Percentiles rank a stretch among this genome's conserved stretches.
These are phyloP conservation scores for Biscogniauxia sp. DNA, from an alignment of 2,329 filamentous ascomycete genomes.

Conservation along the genomic window DNA sequence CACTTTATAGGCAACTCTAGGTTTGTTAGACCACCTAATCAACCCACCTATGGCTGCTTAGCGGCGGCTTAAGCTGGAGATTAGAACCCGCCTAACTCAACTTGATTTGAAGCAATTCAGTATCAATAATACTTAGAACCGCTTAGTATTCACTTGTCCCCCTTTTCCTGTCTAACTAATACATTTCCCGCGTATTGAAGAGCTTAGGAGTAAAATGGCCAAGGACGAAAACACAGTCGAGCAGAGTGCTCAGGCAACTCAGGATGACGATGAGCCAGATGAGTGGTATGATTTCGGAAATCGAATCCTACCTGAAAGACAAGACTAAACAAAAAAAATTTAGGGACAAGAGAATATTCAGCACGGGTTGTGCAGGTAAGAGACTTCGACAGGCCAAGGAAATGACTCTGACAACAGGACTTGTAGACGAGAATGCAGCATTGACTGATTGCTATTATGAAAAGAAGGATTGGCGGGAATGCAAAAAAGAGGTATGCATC, in stretches of 20 bases:
- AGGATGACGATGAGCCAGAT: constrained; percentile 84
- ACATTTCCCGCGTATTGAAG: not conserved
- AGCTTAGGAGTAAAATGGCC: constrained; percentile 45
- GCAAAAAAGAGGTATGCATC: constrained; percentile 76
- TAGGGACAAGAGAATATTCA: constrained; percentile 98
- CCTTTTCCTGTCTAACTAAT: not conserved
- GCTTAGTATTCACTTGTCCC: too few relatives aligned
- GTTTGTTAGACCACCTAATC: too few relatives aligned
- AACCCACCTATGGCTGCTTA: too few relatives aligned
- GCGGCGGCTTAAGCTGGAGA: not conserved
- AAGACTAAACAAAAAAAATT: too few relatives aligned
- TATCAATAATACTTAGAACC: not conserved
- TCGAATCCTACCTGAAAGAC: not conserved
- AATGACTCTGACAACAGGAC: constrained; percentile 2
- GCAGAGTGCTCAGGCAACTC: constrained; percentile 38
- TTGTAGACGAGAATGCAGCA: constrained; percentile 76
- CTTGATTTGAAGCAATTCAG: not conserved
- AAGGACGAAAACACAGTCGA: constrained; percentile 49
- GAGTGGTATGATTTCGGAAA: constrained; percentile 67
- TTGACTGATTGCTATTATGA: constrained; percentile 96
- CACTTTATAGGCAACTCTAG: not conserved
- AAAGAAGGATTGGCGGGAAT: constrained; percentile 92
- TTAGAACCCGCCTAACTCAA: not conserved
- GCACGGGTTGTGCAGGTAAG: constrained; percentile 85
- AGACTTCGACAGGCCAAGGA: not conserved